A percentile compares a stretch with the other conserved stretches of the same genome.
Conservation (phyloP, 192 early-diverging fungal species). For the Coemansia sp. region DNA sequence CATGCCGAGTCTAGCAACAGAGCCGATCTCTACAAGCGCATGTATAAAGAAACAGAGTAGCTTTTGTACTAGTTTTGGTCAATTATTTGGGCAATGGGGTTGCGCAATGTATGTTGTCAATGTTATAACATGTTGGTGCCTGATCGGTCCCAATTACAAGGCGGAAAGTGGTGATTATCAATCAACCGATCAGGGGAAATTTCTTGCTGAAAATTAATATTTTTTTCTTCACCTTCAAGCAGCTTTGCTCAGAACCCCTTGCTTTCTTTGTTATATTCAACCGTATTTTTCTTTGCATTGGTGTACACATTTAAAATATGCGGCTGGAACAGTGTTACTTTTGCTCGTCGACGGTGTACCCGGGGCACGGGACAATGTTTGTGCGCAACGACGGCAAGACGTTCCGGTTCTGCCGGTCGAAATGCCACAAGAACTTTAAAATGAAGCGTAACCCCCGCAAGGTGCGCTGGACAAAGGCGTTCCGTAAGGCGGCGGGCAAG, state of each 20-base stretch:
- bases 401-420: conserved; percentile 95
- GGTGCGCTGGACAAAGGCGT: conserved; percentile 99
- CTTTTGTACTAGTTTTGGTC: no score
- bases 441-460: conserved; percentile 99
- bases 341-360: conserved; percentile 95
- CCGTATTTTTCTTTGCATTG: background rate
- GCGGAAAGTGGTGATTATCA: no score
- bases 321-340: conserved; percentile 99
- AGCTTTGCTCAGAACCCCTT: no score
- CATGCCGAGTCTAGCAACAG: conserved; percentile 13
- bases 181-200: no score
- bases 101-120: no score
- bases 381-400: conserved; percentile 97
- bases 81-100: no score
- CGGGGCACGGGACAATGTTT: conserved; percentile 98
- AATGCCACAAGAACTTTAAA: conserved; percentile 99
- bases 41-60: background rate
- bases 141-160: no score
- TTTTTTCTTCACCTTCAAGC: no score
- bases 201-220: no score
- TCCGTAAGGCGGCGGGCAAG: conserved; percentile 97
- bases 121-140: no score
- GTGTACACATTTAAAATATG: conserved; percentile 58
- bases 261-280: no score
- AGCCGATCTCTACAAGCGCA: conserved; percentile 8